phyloP scores from a whole-genome alignment of 768 basidiomycete species.

The Nidularia sp. region DNA sequence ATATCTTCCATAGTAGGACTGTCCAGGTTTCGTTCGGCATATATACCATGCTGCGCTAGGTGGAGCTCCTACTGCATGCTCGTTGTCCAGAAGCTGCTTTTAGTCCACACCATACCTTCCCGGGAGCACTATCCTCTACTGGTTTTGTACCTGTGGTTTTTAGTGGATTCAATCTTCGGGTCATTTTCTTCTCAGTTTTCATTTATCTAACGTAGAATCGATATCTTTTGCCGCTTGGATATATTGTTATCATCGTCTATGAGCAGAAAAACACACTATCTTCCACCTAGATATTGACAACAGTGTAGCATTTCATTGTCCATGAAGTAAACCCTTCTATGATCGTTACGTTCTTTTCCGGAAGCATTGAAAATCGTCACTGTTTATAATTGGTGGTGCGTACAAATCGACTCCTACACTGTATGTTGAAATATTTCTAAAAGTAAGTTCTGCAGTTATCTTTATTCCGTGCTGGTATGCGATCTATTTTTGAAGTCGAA shows the following conservation, averaged over 20 bases:
- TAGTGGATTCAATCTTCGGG: slow-evolving; percentile 14
- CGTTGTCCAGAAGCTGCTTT: slow-evolving; percentile 16
- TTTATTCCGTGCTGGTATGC: slow-evolving; percentile 25
- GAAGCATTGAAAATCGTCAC: slow-evolving; percentile 29
- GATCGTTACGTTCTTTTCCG: slow-evolving; percentile 25
- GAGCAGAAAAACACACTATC: neutral
- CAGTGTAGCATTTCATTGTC: slow-evolving; percentile 24
- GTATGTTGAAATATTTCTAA: too few species aligned
- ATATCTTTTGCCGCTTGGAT: slow-evolving; percentile 28
- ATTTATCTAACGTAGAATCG: slow-evolving; percentile 21
- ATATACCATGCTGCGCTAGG: too few species aligned
- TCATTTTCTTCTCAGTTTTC: neutral
- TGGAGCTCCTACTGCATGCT: too few species aligned
- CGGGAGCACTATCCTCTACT: slow-evolving; percentile 25
- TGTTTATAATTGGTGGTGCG: slow-evolving; percentile 24
- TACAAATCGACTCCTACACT: neutral
- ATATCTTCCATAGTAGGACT: too few species aligned
- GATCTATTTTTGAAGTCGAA: slow-evolving; percentile 18
- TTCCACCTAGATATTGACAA: too few species aligned
- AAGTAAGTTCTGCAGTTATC: slow-evolving; percentile 11
- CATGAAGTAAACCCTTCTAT: slow-evolving; percentile 26
- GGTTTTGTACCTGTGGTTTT: slow-evolving; percentile 23
- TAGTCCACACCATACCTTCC: slow-evolving; percentile 31
- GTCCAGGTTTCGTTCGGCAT: too few species aligned
- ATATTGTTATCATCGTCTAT: slow-evolving; percentile 30